Base-by-base conservation (phyloP, 1,284 basidiomycete species). In the Sporisorium graminicola region DNA sequence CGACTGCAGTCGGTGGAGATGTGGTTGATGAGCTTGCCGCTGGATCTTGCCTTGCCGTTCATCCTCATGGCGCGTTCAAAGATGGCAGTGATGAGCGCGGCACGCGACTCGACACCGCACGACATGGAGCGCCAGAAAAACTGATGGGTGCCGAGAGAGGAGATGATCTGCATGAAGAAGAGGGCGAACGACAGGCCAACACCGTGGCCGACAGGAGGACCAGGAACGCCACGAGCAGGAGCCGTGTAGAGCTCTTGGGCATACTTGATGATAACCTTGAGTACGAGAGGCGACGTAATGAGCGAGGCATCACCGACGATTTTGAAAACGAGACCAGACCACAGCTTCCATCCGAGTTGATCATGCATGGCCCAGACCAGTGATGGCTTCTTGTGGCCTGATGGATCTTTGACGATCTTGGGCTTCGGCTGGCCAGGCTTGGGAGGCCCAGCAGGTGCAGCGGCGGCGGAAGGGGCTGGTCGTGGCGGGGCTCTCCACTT, bases 1-100 rank as follows among this genome's bases (percentile, higher is more conserved):
- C 95, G 90, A 18, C 91, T 92, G 33, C 94, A 91, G 86, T 98
- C 95, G 0, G 94, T 95, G 5, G 93, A 94, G 76, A 98, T 95
- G 86, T 95, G 93, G 82, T 94, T 96, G 70, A 96, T 91, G 44
- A 95, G 89, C 82, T 92, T 92, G 42, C 94, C 94, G 24, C 91
- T 91, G 3, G 91, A 91, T n/a, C 95, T 90, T 10, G 94, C 91
- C 56, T 94, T 92, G 22, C 92, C 90, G 3, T 92, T 92, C 52
- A 98, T 88, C 42, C 88, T 89, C 35, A 97, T 89, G 2, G 93
- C 91, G 52, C 92, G 91, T 33, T 90, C 89, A 86, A 95, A 98
- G 61, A 98, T 92, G 10, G 92, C 91, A 0, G 93, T 91, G 80
- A 98, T 97, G 61, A 98, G 89, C 0, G 94, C 94, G 4, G 92